phyloP scores from a whole-genome alignment of 2,329 filamentous ascomycete species.

The Epichloe hybrida region DNA sequence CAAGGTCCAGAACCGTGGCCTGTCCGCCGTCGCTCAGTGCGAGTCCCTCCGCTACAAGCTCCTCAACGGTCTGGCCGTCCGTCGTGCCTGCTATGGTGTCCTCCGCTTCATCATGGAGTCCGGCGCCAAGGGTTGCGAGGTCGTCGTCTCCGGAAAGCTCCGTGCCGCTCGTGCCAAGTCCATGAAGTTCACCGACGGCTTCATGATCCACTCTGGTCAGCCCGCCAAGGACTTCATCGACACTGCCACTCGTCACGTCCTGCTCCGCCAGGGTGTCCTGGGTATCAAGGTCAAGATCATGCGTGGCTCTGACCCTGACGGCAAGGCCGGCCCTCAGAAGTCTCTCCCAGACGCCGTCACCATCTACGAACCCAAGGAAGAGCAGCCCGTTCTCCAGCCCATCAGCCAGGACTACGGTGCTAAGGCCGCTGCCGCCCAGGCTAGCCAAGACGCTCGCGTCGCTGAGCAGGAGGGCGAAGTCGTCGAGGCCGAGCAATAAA shows the following conservation, averaged over 20 bases:
- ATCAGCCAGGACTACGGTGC: conserved; percentile 98
- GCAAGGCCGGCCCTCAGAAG: conserved; percentile 97
- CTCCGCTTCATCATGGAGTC: conserved; percentile 99
- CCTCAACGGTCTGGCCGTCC: conserved; percentile 96
- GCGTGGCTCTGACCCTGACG: conserved; percentile 97
- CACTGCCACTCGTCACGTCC: conserved; percentile 94
- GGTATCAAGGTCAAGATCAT: conserved; percentile 99
- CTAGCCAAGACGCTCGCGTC: conserved; percentile 45
- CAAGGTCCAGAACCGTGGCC: conserved; percentile 99
- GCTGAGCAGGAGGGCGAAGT: conserved; percentile 46
- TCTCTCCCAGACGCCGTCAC: conserved; percentile 95
- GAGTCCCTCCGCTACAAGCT: conserved; percentile 99
- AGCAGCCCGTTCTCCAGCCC: conserved; percentile 87
- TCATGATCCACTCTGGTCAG: conserved; percentile 99
- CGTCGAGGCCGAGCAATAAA: conserved; percentile 30
- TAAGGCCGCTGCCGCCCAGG: conserved; percentile 64
- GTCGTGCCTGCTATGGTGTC: conserved; percentile 98
- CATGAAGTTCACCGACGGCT: conserved; percentile 99
- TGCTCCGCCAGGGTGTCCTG: conserved; percentile 98
- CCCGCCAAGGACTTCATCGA: conserved; percentile 99
- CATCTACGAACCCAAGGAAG: conserved; percentile 99
- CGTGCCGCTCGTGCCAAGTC: conserved; percentile 97
- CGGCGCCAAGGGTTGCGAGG: conserved; percentile 99
- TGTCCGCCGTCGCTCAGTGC: conserved; percentile 99
- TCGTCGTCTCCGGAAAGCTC: conserved; percentile 98